Percentiles rank a stretch among this genome's conserved stretches.
phyloP scores from a whole-genome alignment of 805 yeast genomes.

The Metschnikowia amazonensis region DNA sequence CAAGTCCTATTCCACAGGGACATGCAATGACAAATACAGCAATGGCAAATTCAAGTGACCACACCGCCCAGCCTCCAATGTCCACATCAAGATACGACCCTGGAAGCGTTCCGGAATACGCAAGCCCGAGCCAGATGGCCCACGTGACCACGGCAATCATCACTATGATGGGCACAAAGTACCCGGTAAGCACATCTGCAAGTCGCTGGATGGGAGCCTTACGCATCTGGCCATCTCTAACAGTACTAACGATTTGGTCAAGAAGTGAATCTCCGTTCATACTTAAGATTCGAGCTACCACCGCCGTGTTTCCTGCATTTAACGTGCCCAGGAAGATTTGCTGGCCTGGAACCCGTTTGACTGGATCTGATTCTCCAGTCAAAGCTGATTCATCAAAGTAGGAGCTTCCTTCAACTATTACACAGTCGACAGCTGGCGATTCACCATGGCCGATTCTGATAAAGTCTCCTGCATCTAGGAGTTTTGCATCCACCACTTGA shows the following conservation, averaged over 20 bases:
- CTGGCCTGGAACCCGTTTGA: slow-evolving; percentile 55
- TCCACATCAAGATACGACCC: slow-evolving; percentile 54
- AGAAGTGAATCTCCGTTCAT: slow-evolving; percentile 62
- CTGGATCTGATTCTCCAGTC: slow-evolving; percentile 62
- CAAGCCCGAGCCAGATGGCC: slow-evolving; percentile 64
- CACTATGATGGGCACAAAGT: slow-evolving; percentile 69
- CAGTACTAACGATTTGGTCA: slow-evolving; percentile 66
- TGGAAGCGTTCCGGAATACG: slow-evolving; percentile 53
- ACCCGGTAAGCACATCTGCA: slow-evolving; percentile 66
- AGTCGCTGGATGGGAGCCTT: slow-evolving; percentile 70
- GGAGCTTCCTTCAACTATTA: slow-evolving; percentile 43
- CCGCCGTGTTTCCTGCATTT: slow-evolving; percentile 53
- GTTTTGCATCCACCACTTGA: slow-evolving; percentile 35
- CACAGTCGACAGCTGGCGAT: slow-evolving; percentile 58
- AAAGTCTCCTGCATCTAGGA: slow-evolving; percentile 50
- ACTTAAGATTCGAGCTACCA: slow-evolving; percentile 54
- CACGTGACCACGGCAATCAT: slow-evolving; percentile 59
- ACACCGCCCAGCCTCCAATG: slow-evolving; percentile 70
- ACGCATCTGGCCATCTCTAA: slow-evolving; percentile 67
- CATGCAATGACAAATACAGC: slow-evolving; percentile 81
- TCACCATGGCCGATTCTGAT: slow-evolving; percentile 51
- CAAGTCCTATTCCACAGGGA: slow-evolving; percentile 82
- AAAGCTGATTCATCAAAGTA: slow-evolving; percentile 60
- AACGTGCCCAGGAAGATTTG: slow-evolving; percentile 71
- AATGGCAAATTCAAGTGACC: slow-evolving; percentile 75